These are phyloP conservation scores for Pascua guehoae DNA, from an alignment of 1,284 basidiomycete genomes.

Conservation along the genomic window DNA sequence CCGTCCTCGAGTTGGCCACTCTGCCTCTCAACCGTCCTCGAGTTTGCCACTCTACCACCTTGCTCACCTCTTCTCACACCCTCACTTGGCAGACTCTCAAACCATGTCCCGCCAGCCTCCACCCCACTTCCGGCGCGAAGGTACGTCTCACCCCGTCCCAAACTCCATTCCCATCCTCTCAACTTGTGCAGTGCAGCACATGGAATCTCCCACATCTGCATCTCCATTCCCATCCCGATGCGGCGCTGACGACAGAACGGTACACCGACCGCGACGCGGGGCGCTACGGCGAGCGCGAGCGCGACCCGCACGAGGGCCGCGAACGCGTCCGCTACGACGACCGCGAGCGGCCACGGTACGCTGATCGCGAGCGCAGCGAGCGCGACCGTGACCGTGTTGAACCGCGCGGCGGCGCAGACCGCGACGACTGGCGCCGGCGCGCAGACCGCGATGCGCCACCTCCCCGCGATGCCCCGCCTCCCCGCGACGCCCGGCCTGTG, in stretches of 20 bases:
- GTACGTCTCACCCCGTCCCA: not conserved
- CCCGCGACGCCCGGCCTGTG: not conserved
- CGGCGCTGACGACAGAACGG: not conserved
- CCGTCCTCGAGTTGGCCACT: no score
- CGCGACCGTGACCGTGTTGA: conserved; percentile 50
- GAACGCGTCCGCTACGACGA: not conserved
- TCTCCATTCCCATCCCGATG: not conserved
- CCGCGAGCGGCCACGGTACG: conserved; percentile 2
- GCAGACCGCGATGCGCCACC: conserved; percentile 1
- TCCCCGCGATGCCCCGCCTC: not conserved
- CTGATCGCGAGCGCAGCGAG: conserved; percentile 5
- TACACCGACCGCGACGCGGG: not conserved
- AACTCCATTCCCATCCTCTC: not conserved
- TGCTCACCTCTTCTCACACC: no score
- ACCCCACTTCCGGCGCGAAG: not conserved
- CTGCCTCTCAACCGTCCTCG: no score
- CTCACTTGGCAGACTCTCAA: no score
- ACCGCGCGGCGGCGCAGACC: conserved; percentile 32
- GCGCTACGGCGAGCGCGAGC: conserved; percentile 8
- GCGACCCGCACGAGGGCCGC: not conserved
- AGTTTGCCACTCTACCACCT: no score
- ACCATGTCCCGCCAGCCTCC: no score
- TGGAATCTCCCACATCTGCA: not conserved
- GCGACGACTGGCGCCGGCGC: not conserved
- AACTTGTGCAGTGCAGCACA: not conserved